Evolutionary conservation across 208 protist species (phyloP), one percentile per base, ranked within the genome.

Genomic region (Novymonas esmeraldas): DNA sequence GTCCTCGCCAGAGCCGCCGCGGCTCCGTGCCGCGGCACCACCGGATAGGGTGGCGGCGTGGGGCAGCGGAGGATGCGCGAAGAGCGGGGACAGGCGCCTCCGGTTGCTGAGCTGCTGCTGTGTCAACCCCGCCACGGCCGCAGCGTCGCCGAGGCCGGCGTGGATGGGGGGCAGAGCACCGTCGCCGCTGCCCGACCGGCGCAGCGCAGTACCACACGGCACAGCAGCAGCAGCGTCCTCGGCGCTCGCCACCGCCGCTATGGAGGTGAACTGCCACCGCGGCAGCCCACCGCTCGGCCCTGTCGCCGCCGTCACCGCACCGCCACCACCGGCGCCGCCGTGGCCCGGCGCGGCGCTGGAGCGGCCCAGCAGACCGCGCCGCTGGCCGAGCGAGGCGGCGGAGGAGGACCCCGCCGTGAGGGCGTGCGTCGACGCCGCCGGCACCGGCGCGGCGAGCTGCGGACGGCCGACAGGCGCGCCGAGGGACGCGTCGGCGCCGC

Each of bases 401-500:
- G 42, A 56, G 20, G 54, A 50, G 24, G 68, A 68, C n/a, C 68
- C 60, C 22, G 56, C 52, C n/a, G 52, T 44, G n/a, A 56, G 10
- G 41, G 56, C 38, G 38, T n/a, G 34, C 26, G 26, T 20, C 44
- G 20, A 11, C 26, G 26, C 45, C 11, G 59, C 18, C 13, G 31
- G 36, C 22, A 38, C 39, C 29, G 24, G 9, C 10, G 29, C 11
- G 10, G 44, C 20, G n/a, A 34, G 56, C 56, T 33, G 45, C n/a
- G 36, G 34, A 63, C n/a, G n/a, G n/a, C n/a, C n/a, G n/a, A n/a
- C n/a, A n/a, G n/a, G n/a, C n/a, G n/a, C 61, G 28, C 49, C 61
- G 13, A 46, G 2, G 10, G 61, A 66, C n/a, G n/a, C n/a, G n/a
- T n/a, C n/a, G n/a, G n/a, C n/a, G n/a, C n/a, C n/a, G n/a, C n/a